These are phyloP conservation scores for Phytophthora rubi DNA, from an alignment of 352 stramenopile genomes.

Conservation along the genomic window DNA sequence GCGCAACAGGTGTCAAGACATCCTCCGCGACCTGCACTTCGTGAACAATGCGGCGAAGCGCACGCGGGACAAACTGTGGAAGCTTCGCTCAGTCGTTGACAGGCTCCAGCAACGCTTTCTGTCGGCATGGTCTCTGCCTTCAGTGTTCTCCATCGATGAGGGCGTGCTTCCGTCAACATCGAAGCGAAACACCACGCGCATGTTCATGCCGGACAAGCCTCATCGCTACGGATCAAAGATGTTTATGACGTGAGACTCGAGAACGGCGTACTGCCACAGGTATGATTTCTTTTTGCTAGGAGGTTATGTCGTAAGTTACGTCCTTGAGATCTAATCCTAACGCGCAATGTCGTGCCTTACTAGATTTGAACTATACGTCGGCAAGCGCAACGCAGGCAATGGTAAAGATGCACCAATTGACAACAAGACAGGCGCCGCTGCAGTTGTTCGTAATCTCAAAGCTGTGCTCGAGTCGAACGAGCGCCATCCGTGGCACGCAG, in stretches of 20 bases:
- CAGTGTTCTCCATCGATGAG: slow-evolving; percentile 32
- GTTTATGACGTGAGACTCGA: slow-evolving; percentile 40
- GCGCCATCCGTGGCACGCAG: background rate
- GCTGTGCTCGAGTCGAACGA: background rate
- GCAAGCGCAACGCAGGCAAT: background rate
- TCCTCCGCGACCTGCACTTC: slow-evolving; percentile 28
- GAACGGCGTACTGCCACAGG: slow-evolving; percentile 18
- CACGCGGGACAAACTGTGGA: slow-evolving; percentile 20
- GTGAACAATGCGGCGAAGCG: slow-evolving; percentile 9
- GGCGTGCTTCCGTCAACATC: slow-evolving; percentile 35
- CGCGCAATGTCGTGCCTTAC: background rate
- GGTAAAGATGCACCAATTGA: slow-evolving; percentile 2
- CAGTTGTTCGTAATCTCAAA: slow-evolving; percentile 17
- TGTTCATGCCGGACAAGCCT: slow-evolving; percentile 48
- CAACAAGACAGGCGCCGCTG: slow-evolving; percentile 19
- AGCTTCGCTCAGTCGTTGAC: slow-evolving; percentile 15
- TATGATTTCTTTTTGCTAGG: slow-evolving; percentile 4
- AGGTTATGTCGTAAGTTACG: slow-evolving; percentile 16
- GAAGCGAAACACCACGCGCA: slow-evolving; percentile 33
- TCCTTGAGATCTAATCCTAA: background rate
- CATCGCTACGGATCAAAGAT: slow-evolving; percentile 19
- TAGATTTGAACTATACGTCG: slow-evolving; percentile 26
- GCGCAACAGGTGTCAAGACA: background rate
- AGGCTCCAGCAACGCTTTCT: slow-evolving; percentile 19
- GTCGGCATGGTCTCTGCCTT: too few species aligned